phyloP scores from a whole-genome alignment of 2,329 filamentous ascomycete genomes.

The Exophiala calicioides region DNA sequence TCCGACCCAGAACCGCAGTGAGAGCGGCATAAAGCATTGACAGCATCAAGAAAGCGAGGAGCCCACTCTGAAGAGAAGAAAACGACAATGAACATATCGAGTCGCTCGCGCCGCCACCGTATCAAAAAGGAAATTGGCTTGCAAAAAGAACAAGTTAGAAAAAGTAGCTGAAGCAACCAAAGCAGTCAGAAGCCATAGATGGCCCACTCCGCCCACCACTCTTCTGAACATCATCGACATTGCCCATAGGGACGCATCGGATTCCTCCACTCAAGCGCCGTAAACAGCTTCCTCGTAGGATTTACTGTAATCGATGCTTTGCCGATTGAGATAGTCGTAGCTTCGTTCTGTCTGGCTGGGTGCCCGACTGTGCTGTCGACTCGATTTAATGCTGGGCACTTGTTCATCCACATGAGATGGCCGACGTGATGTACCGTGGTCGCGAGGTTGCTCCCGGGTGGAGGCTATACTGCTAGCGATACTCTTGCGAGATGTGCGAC shows the following conservation, averaged over 20 bases:
- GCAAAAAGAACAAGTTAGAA: conserved; percentile 18
- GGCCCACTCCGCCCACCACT: too few species aligned
- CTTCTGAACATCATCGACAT: too few species aligned
- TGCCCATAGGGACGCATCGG: conserved; percentile 7
- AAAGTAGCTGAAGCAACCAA: conserved; percentile 1
- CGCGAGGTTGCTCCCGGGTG: conserved; percentile 10
- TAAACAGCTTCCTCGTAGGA: conserved; percentile 11
- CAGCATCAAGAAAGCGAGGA: background rate
- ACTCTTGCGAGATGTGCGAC: conserved; percentile 21
- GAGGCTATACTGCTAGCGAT: conserved; percentile 21
- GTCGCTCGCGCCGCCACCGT: background rate
- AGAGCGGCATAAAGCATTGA: conserved; percentile 8
- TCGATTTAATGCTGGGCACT: conserved; percentile 14
- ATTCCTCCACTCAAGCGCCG: conserved; percentile 7
- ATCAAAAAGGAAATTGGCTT: background rate
- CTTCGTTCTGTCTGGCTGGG: conserved; percentile 15
- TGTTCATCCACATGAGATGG: conserved; percentile 22
- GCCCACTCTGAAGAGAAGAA: conserved; percentile 6
- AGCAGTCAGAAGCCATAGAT: background rate
- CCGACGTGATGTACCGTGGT: conserved; percentile 14
- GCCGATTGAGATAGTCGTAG: conserved; percentile 17
- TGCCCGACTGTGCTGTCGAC: conserved; percentile 22
- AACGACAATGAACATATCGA: background rate
- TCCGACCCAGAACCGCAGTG: conserved; percentile 6
- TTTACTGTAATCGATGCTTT: conserved; percentile 23